Conservation (phyloP, 306 rosid genomes). For the Dalbergia oliveri region DNA sequence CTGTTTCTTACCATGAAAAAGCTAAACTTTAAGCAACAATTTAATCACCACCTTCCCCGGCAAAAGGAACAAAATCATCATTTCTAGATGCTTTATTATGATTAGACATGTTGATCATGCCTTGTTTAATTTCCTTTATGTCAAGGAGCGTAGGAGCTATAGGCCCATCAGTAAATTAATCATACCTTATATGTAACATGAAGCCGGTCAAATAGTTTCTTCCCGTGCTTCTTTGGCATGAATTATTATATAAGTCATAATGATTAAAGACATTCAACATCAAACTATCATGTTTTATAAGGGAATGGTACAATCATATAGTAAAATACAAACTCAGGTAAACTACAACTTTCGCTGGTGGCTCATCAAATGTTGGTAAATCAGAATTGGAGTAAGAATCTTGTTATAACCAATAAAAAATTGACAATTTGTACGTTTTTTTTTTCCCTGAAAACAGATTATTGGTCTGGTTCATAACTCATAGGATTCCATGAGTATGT, state of each 20-base stretch:
- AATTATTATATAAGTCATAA: conserved; percentile 25
- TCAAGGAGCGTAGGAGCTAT: conserved; percentile 12
- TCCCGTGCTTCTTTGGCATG: conserved; percentile 8
- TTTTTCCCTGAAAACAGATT: neutral
- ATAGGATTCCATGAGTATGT: conserved; percentile 63
- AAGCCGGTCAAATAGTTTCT: conserved; percentile 13
- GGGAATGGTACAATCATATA: conserved; percentile 19
- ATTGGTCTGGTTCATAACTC: conserved; percentile 30
- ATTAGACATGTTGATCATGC: conserved; percentile 26
- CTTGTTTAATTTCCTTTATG: conserved; percentile 1
- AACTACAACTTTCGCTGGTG: conserved; percentile 1
- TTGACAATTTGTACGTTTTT: neutral
- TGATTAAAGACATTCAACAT: conserved; percentile 26
- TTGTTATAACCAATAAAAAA: neutral
- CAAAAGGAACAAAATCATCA: conserved; percentile 35
- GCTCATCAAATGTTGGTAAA: neutral
- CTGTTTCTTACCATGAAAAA: neutral
- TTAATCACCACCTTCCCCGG: conserved; percentile 5
- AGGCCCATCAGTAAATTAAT: conserved; percentile 43
- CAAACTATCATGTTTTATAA: conserved; percentile 17
- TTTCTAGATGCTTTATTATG: conserved; percentile 28
- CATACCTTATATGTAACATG: neutral
- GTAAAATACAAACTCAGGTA: conserved; percentile 3
- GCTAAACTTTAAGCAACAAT: conserved; percentile 21
- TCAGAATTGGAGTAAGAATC: neutral